These are phyloP conservation scores for Pleurotus pulmonarius DNA, from an alignment of 768 basidiomycete genomes.

Conservation along the genomic window DNA sequence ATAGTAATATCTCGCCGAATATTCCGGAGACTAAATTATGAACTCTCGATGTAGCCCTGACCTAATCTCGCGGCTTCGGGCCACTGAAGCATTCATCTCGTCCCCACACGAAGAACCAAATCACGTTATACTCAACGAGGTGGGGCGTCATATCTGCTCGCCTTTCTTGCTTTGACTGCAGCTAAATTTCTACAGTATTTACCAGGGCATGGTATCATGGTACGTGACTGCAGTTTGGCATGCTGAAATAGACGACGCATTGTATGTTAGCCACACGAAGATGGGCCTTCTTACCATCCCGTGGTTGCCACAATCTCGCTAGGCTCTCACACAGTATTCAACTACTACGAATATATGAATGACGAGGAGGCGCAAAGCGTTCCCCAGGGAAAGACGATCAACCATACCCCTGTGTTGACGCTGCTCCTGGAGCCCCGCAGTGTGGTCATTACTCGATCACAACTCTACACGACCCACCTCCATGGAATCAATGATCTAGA, in stretches of 20 bases:
- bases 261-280: conserved; percentile 75
- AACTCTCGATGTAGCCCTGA: conserved; percentile 56
- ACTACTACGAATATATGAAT: conserved; percentile 68
- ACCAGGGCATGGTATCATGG: conserved; percentile 92
- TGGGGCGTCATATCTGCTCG: conserved; percentile 19
- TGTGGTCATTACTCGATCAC: conserved; percentile 68
- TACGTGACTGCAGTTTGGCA: conserved; percentile 25
- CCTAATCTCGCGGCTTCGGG: conserved; percentile 64
- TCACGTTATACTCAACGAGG: conserved; percentile 89
- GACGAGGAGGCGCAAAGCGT: conserved; percentile 10
- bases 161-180: neutral
- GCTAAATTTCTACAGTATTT: conserved; percentile 50
- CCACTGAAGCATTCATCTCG: conserved; percentile 56
- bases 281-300: conserved; percentile 85
- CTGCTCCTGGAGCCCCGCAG: conserved; percentile 84
- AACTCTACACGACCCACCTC: conserved; percentile 67
- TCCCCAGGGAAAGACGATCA: conserved; percentile 49
- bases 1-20: conserved; percentile 44
- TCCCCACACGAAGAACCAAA: conserved; percentile 74
- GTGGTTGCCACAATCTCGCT: conserved; percentile 90
- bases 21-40: too few species aligned
- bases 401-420: conserved; percentile 62
- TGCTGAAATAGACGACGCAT: neutral
- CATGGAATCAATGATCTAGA: conserved; percentile 73
- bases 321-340: conserved; percentile 77